Percentiles rank a stretch among this genome's conserved stretches.
phyloP scores from a whole-genome alignment of 2,329 filamentous ascomycete species.

The Didymella sp. region DNA sequence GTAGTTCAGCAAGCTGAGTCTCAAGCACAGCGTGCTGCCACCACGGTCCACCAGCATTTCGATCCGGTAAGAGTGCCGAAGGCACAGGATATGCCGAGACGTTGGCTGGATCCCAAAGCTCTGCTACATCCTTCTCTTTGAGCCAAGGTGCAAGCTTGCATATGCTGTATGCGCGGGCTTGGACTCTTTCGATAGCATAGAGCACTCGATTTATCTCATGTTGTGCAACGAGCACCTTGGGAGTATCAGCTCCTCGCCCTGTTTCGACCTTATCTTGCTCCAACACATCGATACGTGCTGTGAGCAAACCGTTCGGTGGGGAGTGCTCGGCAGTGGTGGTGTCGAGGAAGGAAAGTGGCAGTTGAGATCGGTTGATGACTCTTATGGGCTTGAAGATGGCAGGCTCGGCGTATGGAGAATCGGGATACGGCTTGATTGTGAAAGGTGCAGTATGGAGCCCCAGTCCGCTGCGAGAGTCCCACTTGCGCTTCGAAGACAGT shows the following conservation, averaged over 20 bases:
- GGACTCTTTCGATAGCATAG: slow-evolving; percentile 78
- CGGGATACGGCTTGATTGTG: slow-evolving; percentile 42
- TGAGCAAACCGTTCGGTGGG: slow-evolving; percentile 43
- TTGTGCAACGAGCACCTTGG: slow-evolving; percentile 46
- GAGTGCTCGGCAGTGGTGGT: slow-evolving; percentile 32
- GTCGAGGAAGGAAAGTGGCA: slow-evolving; percentile 50
- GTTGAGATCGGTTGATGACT: slow-evolving; percentile 45
- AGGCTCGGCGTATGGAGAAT: slow-evolving; percentile 39
- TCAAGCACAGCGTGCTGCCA: slow-evolving; percentile 43
- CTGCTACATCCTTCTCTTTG: slow-evolving; percentile 61
- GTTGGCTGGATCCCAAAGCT: slow-evolving; percentile 33
- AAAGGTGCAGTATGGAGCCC: slow-evolving; percentile 39
- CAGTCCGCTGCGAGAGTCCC: slow-evolving; percentile 41
- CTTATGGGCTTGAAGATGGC: slow-evolving; percentile 44
- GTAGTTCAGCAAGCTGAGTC: slow-evolving; percentile 22
- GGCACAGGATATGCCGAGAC: slow-evolving; percentile 63
- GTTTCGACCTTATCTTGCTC: slow-evolving; percentile 30
- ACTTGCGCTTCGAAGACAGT: slow-evolving; percentile 42
- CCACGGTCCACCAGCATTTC: slow-evolving; percentile 29
- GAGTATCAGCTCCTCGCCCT: slow-evolving; percentile 2
- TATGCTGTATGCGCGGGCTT: slow-evolving; percentile 67
- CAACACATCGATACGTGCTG: slow-evolving; percentile 42
- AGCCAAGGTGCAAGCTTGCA: slow-evolving; percentile 74
- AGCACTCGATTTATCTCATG: slow-evolving; percentile 67
- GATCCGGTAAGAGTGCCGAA: slow-evolving; percentile 52